Percentiles rank a stretch among this genome's conserved stretches.
Conservation (phyloP, 495 filamentous ascomycete genomes). For the Oidiodendron maius region DNA sequence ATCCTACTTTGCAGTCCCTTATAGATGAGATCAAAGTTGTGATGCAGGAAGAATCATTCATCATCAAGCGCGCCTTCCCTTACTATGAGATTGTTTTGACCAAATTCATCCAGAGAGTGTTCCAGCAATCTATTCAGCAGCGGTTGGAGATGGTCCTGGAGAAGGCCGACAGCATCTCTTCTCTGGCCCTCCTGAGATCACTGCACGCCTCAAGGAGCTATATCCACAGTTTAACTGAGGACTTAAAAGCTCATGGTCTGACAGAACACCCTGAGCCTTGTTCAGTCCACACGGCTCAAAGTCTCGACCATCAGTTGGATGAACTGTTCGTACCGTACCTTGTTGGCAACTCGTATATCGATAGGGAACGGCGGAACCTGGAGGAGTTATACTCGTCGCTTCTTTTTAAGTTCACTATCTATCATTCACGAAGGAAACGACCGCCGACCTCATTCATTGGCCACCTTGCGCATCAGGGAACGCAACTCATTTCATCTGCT, state of each 20-base stretch:
- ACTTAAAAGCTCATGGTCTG: constrained; percentile 88
- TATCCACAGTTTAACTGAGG: constrained; percentile 79
- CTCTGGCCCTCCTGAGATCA: constrained; percentile 84
- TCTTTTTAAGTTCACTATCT: constrained; percentile 91
- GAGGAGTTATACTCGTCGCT: constrained; percentile 91
- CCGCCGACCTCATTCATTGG: constrained; percentile 82
- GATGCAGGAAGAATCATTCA: constrained; percentile 94
- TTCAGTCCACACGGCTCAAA: constrained; percentile 76
- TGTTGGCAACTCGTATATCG: constrained; percentile 89
- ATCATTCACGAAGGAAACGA: constrained; percentile 81
- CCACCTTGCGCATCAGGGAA: constrained; percentile 78
- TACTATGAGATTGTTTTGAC: constrained; percentile 90
- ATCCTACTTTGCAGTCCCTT: constrained; percentile 85
- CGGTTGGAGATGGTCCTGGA: constrained; percentile 93
- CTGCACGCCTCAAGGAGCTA: constrained; percentile 84
- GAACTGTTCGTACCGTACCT: constrained; percentile 96
- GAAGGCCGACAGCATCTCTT: constrained; percentile 85
- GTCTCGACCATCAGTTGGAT: constrained; percentile 92
- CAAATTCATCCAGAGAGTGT: constrained; percentile 89
- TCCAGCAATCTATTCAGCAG: constrained; percentile 97
- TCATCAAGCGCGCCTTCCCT: constrained; percentile 92
- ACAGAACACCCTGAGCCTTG: constrained; percentile 92
- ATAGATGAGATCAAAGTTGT: constrained; percentile 91
- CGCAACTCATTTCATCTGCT: constrained; percentile 73
- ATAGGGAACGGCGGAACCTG: constrained; percentile 81